Evolutionary conservation across 1,284 basidiomycete genomes (phyloP).

Genomic region (Fomitiporia mediterranea): DNA sequence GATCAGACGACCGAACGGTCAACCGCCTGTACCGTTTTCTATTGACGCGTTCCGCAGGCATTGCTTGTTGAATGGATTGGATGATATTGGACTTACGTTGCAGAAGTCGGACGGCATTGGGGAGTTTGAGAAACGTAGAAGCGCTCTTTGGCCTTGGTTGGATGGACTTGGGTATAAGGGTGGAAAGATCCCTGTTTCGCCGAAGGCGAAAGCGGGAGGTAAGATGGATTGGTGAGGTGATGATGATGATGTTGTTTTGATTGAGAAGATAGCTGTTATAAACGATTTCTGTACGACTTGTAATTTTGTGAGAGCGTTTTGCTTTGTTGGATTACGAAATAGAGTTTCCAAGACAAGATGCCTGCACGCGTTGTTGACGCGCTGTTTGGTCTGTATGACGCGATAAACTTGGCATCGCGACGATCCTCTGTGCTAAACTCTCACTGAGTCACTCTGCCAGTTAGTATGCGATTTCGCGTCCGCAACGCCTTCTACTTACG

Average conservation of each 20-base stretch:
- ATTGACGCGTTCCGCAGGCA: constrained; percentile 88
- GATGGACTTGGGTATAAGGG: constrained; percentile 89
- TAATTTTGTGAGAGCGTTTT: background rate
- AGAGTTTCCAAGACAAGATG: background rate
- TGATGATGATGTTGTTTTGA: background rate
- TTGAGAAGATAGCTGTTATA: background rate
- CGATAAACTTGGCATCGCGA: background rate
- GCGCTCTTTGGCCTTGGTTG: constrained; percentile 85
- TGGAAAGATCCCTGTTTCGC: constrained; percentile 58
- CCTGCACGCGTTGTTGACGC: constrained; percentile 14
- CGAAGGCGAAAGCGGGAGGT: constrained; percentile 31
- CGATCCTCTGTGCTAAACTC: background rate
- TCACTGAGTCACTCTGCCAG: background rate
- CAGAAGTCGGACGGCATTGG: constrained; percentile 67
- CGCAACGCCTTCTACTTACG: constrained; percentile 70
- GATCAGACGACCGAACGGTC: constrained; percentile 72
- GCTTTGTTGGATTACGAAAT: background rate
- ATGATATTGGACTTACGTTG: constrained; percentile 91
- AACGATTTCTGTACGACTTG: background rate
- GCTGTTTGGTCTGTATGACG: constrained; percentile 1
- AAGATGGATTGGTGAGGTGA: constrained; percentile 70
- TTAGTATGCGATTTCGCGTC: constrained; percentile 46
- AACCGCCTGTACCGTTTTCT: constrained; percentile 69
- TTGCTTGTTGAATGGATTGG: constrained; percentile 89
- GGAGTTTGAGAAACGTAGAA: constrained; percentile 74